A percentile compares a stretch with the other conserved stretches of the same genome.
These are phyloP conservation scores for Aspergillus fructus DNA, from an alignment of 2,329 filamentous ascomycete species.

Conservation along the genomic window DNA sequence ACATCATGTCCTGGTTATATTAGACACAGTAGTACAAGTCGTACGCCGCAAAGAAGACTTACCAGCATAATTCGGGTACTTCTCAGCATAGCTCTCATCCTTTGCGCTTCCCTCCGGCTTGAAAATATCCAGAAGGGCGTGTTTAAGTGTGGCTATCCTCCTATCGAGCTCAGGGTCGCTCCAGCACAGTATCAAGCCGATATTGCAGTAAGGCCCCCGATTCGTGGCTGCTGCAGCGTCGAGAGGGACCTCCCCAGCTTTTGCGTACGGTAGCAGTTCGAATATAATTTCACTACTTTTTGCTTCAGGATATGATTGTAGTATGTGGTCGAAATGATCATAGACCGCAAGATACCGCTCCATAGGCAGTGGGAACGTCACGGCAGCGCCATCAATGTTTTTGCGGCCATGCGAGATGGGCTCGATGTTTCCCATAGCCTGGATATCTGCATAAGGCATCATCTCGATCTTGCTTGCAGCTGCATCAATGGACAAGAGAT, in stretches of 20 bases:
- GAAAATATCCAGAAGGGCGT: accelerated
- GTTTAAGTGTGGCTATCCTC: not conserved
- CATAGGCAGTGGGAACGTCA: not conserved
- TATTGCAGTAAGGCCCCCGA: not conserved
- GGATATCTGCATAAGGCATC: not conserved
- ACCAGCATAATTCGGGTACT: too few species aligned
- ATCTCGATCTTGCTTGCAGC: accelerated
- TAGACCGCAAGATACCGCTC: too few species aligned
- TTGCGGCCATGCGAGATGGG: too few species aligned
- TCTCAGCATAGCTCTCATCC: not conserved
- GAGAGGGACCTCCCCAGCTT: not conserved
- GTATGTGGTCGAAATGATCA: not conserved
- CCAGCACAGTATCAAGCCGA: not conserved
- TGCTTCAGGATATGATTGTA: not conserved
- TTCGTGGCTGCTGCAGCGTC: not conserved
- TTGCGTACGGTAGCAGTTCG: not conserved
- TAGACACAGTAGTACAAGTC: too few species aligned
- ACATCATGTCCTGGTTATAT: not conserved
- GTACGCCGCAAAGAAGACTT: too few species aligned
- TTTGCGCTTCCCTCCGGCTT: accelerated
- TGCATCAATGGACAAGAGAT: not conserved
- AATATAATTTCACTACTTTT: not conserved
- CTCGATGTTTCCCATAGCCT: not conserved
- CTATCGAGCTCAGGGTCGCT: not conserved
- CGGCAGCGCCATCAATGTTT: not conserved